Evolutionary conservation across 306 rosid genomes (phyloP).

Genomic region (Cicer chorassanicum): DNA sequence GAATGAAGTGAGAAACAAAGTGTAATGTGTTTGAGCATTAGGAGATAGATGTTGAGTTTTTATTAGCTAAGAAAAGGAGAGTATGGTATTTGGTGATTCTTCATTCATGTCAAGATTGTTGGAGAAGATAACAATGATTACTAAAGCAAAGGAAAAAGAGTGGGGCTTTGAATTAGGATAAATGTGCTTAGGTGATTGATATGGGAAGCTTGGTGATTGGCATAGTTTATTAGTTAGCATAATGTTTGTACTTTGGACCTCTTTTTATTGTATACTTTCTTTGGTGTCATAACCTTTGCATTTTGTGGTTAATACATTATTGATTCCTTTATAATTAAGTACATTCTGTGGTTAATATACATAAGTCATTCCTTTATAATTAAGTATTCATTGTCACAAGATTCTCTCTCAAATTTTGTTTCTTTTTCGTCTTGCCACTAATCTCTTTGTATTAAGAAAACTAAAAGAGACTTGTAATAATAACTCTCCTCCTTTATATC

Average conservation of each 20-base stretch:
- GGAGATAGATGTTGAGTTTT: neutral
- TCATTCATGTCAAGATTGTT: conserved; percentile 53
- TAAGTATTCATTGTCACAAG: neutral
- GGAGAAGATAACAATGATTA: conserved; percentile 39
- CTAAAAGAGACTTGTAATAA: conserved; percentile 27
- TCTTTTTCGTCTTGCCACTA: conserved; percentile 1
- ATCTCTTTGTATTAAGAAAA: conserved; percentile 13
- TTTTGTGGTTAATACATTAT: conserved; percentile 12
- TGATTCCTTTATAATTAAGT: neutral
- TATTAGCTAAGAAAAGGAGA: conserved; percentile 35
- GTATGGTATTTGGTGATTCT: conserved; percentile 2
- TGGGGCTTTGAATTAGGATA: conserved; percentile 53
- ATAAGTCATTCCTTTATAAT: neutral
- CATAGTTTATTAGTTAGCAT: neutral
- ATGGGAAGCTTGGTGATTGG: conserved; percentile 11
- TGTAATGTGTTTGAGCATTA: neutral
- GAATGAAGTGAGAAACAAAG: neutral
- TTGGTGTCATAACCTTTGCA: conserved; percentile 37
- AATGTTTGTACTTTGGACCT: neutral
- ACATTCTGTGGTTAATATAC: conserved; percentile 7
- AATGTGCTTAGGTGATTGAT: neutral
- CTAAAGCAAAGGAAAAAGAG: conserved; percentile 34
- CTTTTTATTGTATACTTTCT: conserved; percentile 9
- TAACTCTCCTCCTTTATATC: neutral
- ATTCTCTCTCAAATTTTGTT: neutral